Evolutionary conservation across 148 eudicot genomes (phyloP).

Genomic region (Persicaria tinctoria): DNA sequence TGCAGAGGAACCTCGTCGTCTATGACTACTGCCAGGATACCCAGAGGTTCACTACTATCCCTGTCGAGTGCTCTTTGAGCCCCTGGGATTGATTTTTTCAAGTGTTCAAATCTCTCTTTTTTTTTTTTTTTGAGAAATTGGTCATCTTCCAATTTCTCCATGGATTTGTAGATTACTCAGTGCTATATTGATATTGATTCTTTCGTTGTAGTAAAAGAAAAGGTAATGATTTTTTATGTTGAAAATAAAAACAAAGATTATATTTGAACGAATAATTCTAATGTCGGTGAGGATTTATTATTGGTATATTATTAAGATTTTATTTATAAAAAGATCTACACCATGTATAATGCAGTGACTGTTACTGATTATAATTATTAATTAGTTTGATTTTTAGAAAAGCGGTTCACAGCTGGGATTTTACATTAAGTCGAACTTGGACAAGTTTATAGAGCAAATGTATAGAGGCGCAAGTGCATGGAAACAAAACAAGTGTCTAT

Average conservation of each 20-base stretch:
- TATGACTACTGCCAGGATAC: conserved; percentile 77
- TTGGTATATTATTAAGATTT: too few relatives aligned
- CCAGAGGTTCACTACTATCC: conserved; percentile 41
- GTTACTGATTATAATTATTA: too few relatives aligned
- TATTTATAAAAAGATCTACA: too few relatives aligned
- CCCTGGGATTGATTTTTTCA: conserved; percentile 38
- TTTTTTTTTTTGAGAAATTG: background rate
- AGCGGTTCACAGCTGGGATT: too few relatives aligned
- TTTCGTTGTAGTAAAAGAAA: background rate
- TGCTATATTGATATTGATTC: background rate
- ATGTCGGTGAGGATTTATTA: too few relatives aligned
- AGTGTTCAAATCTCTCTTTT: background rate
- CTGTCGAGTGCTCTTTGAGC: conserved; percentile 70
- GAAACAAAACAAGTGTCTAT: too few relatives aligned
- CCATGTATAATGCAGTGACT: too few relatives aligned
- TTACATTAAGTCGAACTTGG: too few relatives aligned
- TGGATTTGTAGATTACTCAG: background rate
- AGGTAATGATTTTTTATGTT: background rate
- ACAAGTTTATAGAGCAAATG: too few relatives aligned
- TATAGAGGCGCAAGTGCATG: too few relatives aligned
- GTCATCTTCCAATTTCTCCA: background rate
- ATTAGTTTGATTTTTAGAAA: too few relatives aligned
- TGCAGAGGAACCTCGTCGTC: conserved; percentile 61
- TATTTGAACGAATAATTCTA: too few relatives aligned
- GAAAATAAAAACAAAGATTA: background rate